Percentiles rank a stretch among this genome's conserved stretches.
phyloP scores from a whole-genome alignment of 208 protist genomes.

The Crithidia expoeki region DNA sequence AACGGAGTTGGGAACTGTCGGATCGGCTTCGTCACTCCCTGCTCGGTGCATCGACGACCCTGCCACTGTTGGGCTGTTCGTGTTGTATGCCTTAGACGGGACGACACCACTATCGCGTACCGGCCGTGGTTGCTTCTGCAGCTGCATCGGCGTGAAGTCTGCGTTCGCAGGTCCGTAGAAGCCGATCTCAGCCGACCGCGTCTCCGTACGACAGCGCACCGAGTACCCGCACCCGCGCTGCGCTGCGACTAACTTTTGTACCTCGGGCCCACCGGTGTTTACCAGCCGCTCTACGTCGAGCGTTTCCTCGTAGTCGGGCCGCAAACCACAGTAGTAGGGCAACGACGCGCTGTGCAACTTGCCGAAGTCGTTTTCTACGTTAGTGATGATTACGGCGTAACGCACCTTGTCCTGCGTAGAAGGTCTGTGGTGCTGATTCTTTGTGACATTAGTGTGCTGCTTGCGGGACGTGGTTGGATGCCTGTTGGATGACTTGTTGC shows the following conservation, averaged over 20 bases:
- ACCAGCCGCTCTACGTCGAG: constrained; percentile 30
- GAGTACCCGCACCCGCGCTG: constrained; percentile 54
- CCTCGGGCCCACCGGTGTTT: neutral
- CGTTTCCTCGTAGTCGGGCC: constrained; percentile 28
- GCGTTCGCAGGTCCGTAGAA: constrained; percentile 67
- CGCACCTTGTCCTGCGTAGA: constrained; percentile 25
- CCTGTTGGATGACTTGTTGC: neutral
- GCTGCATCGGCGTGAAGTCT: constrained; percentile 45
- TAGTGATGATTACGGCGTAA: constrained; percentile 83
- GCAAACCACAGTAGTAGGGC: constrained; percentile 59
- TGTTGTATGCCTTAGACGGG: neutral
- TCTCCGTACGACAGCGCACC: constrained; percentile 69
- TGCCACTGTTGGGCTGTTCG: neutral
- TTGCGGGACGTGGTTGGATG: no score
- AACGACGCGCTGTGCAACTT: constrained; percentile 65
- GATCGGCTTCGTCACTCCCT: neutral
- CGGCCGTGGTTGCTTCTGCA: constrained; percentile 17
- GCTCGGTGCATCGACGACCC: neutral
- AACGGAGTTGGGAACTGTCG: neutral
- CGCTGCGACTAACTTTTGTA: neutral
- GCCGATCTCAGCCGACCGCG: constrained; percentile 71
- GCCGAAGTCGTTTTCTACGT: constrained; percentile 87
- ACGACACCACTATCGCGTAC: neutral
- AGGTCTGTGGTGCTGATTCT: neutral
- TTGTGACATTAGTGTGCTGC: neutral